phyloP scores from a whole-genome alignment of 768 basidiomycete genomes.

The Trametes cubensis region DNA sequence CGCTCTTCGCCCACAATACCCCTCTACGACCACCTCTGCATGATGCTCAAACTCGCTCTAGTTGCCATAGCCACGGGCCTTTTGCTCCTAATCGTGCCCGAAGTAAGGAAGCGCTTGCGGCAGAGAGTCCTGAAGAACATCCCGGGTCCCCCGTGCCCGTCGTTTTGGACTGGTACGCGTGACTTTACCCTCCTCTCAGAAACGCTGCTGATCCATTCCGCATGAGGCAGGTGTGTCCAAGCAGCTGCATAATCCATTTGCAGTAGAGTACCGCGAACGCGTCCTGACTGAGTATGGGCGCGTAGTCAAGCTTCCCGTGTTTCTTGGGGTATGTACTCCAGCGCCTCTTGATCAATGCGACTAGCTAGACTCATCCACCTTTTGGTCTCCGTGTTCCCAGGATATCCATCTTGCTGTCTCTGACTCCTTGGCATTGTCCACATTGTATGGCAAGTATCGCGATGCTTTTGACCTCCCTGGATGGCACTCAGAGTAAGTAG shows the following conservation, averaged over 20 bases:
- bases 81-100: neutral
- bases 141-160: neutral
- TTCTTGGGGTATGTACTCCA: constrained; percentile 5
- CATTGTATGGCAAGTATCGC: constrained; percentile 5
- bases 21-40: no score
- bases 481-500: constrained; percentile 2
- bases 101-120: neutral
- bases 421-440: neutral
- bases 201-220: no score
- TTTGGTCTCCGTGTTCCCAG: neutral
- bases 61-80: neutral
- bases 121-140: neutral
- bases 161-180: neutral
- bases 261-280: neutral
- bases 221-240: neutral
- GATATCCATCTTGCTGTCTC: constrained; percentile 10
- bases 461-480: constrained; percentile 1
- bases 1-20: no score
- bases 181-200: neutral
- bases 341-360: no score
- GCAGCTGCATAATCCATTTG: neutral
- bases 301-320: constrained; percentile 5
- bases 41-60: no score
- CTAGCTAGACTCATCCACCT: neutral
- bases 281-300: constrained; percentile 10